Evolutionary conservation across 495 filamentous ascomycete species (phyloP).

Genomic region (Astrothelium macrocarpum): DNA sequence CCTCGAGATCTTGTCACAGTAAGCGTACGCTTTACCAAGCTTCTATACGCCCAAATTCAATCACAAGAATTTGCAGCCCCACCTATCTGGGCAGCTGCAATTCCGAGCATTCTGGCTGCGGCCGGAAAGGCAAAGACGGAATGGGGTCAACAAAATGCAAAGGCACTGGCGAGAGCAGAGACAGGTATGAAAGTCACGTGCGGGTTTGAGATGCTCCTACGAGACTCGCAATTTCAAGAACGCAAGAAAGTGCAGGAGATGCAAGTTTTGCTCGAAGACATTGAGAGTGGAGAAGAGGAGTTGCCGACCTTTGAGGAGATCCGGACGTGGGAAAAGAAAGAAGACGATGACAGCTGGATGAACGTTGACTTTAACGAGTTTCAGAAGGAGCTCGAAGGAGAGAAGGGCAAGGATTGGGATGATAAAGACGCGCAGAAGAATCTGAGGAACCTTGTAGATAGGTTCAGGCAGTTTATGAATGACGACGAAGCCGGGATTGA

Average conservation of each 20-base stretch:
- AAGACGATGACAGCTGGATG: slow-evolving; percentile 87
- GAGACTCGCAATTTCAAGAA: slow-evolving; percentile 52
- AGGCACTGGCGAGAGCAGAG: slow-evolving; percentile 38
- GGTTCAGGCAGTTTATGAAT: slow-evolving; percentile 88
- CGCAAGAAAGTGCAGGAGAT: slow-evolving; percentile 62
- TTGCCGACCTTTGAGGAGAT: slow-evolving; percentile 72
- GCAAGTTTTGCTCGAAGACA: slow-evolving; percentile 60
- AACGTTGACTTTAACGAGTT: slow-evolving; percentile 86
- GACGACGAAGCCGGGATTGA: slow-evolving; percentile 72
- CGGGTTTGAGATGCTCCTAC: slow-evolving; percentile 83
- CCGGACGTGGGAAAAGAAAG: slow-evolving; percentile 49
- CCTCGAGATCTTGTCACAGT: slow-evolving; percentile 71
- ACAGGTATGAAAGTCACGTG: slow-evolving; percentile 82
- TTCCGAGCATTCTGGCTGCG: slow-evolving; percentile 30
- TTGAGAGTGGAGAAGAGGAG: slow-evolving; percentile 47
- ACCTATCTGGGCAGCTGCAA: slow-evolving; percentile 45
- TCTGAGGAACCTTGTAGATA: slow-evolving; percentile 75
- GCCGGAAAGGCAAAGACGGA: slow-evolving; percentile 28
- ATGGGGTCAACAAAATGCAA: slow-evolving; percentile 4
- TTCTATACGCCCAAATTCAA: slow-evolving; percentile 83
- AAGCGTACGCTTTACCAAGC: slow-evolving; percentile 70
- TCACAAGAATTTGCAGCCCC: slow-evolving; percentile 77
- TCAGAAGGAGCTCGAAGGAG: slow-evolving; percentile 64
- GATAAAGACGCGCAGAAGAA: slow-evolving; percentile 72
- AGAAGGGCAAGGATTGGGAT: slow-evolving; percentile 51